Base-by-base conservation (phyloP, 176 grass and related monocot genomes). In the Themeda triandra region DNA sequence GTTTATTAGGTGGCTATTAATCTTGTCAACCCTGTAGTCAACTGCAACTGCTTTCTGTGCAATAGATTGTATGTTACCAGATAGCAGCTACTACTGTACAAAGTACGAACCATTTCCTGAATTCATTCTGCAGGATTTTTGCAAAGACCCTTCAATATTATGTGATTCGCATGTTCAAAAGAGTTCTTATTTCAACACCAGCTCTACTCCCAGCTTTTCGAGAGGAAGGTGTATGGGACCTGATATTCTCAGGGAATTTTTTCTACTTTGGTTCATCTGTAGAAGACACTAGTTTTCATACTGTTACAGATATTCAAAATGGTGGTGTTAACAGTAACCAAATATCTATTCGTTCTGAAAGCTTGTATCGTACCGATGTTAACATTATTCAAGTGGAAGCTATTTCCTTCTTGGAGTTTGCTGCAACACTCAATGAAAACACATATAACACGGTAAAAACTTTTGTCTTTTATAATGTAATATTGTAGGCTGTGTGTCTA, bases 341-440 rank as follows among this genome's bases (percentile, higher is more conserved):
- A 66, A 39, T 71, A 59, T 37, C 76, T 69, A 77, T 69, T 66
- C 63, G 13, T 78, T 64, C 73, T 67, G 37, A 88, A 75, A 89
- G 64, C 10, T 74, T 39, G 83, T 89, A 86, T 74, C 54, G 72
- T 67, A 64, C 46, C 32, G 77, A 92, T 72, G 87, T 92, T 69
- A 93, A 93, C 23, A 89, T 86, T 76, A 76, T 98, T 88, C 96
- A 95, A 90, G 75, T 79, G n/a, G 96, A 98, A 88, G 96, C 91
- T 82, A 93, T 98, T 87, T 98, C 91, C 58, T 98, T 98, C 75
- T 90, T 98, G 91, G 96, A 98, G 88, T 98, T 93, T 77, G 88
- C 93, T 68, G 92, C 91, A 31, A 89, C 85, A 81, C 87, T 95
- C 27, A 80, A 78, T 87, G 91, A 88, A 85, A 98, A 95, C 48